Percentiles rank a stretch among this genome's conserved stretches.
phyloP scores from a whole-genome alignment of 805 yeast genomes.

The Geotrichum ghanense region DNA sequence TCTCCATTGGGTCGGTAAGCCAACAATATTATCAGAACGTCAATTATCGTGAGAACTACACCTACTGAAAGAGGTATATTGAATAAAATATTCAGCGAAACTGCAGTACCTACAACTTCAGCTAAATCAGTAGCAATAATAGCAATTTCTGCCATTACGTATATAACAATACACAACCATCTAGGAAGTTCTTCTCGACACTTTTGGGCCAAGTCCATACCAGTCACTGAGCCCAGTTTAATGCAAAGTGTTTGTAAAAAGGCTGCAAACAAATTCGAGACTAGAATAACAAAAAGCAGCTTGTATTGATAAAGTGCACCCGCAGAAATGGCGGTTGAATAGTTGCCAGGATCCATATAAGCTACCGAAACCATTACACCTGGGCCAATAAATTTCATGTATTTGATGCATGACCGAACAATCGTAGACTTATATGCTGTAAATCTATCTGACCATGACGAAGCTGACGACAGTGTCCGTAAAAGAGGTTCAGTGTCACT shows the following conservation, averaged over 20 bases:
- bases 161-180: constrained; percentile 52
- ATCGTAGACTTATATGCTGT: background rate
- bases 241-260: constrained; percentile 74
- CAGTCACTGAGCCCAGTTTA: constrained; percentile 82
- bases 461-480: too few relatives aligned
- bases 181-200: constrained; percentile 61
- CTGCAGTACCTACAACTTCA: constrained; percentile 90
- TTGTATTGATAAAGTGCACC: constrained; percentile 74
- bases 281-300: constrained; percentile 55
- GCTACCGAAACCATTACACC: constrained; percentile 84
- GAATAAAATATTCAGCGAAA: constrained; percentile 67
- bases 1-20: constrained; percentile 73
- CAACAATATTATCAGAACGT: constrained; percentile 65
- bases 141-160: constrained; percentile 70
- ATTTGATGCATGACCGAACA: constrained; percentile 28
- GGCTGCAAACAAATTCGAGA: constrained; percentile 76
- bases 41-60: constrained; percentile 67
- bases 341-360: constrained; percentile 91
- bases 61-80: constrained; percentile 65
- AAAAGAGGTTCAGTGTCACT: too few relatives aligned
- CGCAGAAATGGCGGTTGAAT: constrained; percentile 78
- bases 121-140: constrained; percentile 90
- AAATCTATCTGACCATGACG: background rate
- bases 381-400: constrained; percentile 68
- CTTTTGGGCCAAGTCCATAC: constrained; percentile 76